Percentiles rank a stretch among this genome's conserved stretches.
Evolutionary conservation across 2,329 filamentous ascomycete genomes (phyloP).

Genomic region (Pezicula rhizophila): DNA sequence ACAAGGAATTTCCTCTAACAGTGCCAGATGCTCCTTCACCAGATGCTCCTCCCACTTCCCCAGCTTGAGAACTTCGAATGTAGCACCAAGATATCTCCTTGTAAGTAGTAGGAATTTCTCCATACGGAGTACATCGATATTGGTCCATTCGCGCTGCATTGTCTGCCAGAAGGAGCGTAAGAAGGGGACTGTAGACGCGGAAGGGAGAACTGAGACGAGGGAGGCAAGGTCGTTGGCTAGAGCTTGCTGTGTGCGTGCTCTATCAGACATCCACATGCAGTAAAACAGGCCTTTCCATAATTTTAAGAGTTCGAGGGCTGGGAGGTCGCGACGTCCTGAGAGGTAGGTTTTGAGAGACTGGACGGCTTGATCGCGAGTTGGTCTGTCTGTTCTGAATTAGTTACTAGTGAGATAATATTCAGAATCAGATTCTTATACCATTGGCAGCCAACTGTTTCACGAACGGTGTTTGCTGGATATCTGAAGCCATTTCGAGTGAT

Average conservation of each 20-base stretch:
- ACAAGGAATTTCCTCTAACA: slow-evolving; percentile 39
- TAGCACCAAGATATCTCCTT: slow-evolving; percentile 69
- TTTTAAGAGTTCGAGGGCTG: slow-evolving; percentile 70
- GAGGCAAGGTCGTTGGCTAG: slow-evolving; percentile 72
- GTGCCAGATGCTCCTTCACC: slow-evolving; percentile 36
- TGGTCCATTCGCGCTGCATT: slow-evolving; percentile 62
- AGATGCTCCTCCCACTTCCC: slow-evolving; percentile 29
- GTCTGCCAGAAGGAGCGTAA: slow-evolving; percentile 67
- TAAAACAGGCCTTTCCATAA: slow-evolving; percentile 95
- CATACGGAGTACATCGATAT: slow-evolving; percentile 69
- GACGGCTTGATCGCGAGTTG: slow-evolving; percentile 71
- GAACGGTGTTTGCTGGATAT: slow-evolving; percentile 27
- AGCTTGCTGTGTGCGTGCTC: slow-evolving; percentile 77
- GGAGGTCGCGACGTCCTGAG: slow-evolving; percentile 51
- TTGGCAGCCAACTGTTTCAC: slow-evolving; percentile 31
- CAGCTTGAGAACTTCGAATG: slow-evolving; percentile 44
- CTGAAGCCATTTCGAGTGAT: slow-evolving; percentile 5
- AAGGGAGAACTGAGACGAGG: slow-evolving; percentile 56
- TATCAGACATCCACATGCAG: slow-evolving; percentile 90
- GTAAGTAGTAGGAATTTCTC: slow-evolving; percentile 91
- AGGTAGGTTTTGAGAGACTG: slow-evolving; percentile 74
- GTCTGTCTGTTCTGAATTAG: slow-evolving; percentile 53
- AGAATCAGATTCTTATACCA: slow-evolving; percentile 16
- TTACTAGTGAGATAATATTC: background rate
- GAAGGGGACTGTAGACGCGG: slow-evolving; percentile 36